Conservation (phyloP, 495 filamentous ascomycete species). For the Penicillium cosmopolitanum region DNA sequence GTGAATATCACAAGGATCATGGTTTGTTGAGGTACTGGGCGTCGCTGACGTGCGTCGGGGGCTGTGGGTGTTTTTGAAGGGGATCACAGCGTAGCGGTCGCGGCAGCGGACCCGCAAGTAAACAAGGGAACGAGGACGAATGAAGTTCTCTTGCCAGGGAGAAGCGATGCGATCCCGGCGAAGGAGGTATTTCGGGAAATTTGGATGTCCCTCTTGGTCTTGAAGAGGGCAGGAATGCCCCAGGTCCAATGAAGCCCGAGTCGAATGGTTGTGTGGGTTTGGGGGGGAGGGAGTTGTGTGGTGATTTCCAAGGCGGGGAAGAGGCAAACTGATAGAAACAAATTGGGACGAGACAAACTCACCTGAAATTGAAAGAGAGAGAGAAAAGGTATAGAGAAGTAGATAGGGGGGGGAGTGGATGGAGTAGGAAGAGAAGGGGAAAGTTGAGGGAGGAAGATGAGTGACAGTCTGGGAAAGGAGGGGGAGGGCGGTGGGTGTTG, state of each 20-base stretch:
- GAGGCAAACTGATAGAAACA: constrained; percentile 15
- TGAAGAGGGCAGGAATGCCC: constrained; percentile 7
- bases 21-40: constrained; percentile 11
- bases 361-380: constrained; percentile 31
- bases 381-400: constrained; percentile 22
- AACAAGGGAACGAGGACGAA: constrained; percentile 25
- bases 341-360: constrained; percentile 25
- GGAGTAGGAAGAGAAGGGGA: constrained; percentile 18
- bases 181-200: constrained; percentile 1
- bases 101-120: constrained; percentile 29
- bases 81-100: constrained; percentile 31
- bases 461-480: constrained; percentile 13
- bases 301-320: constrained; percentile 22
- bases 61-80: constrained; percentile 21
- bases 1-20: constrained; percentile 24
- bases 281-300: constrained; percentile 16
- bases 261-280: constrained; percentile 14
- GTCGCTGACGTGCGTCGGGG: constrained; percentile 11
- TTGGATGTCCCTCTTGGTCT: neutral
- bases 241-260: constrained; percentile 8
- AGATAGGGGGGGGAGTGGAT: constrained; percentile 26
- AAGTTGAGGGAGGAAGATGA: constrained; percentile 29
- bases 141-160: constrained; percentile 1
- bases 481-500: constrained; percentile 33
- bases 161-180: constrained; percentile 20